phyloP scores from a whole-genome alignment of 2,329 filamentous ascomycete species.

The Ophiocordyceps unilateralis region DNA sequence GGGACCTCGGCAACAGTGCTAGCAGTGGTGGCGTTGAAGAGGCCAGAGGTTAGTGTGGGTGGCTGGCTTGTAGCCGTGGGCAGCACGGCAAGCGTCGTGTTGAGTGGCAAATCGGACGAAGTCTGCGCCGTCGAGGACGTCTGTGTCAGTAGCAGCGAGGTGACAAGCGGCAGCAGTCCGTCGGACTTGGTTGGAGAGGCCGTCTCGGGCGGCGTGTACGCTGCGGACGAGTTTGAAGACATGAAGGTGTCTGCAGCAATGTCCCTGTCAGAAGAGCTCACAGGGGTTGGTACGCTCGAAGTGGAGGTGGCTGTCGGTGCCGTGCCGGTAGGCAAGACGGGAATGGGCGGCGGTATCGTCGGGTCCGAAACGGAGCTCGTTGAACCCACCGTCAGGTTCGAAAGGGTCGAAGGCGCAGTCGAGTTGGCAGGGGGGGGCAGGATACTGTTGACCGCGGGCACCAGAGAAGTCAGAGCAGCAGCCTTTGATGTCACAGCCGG shows the following conservation, averaged over 20 bases:
- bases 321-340: background rate
- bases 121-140: background rate
- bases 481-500: slow-evolving; percentile 1
- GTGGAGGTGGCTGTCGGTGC: background rate
- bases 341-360: background rate
- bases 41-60: slow-evolving; percentile 1
- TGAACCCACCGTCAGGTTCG: background rate
- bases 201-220: background rate
- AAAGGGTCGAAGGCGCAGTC: background rate
- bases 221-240: background rate
- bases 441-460: slow-evolving; percentile 6
- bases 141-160: background rate
- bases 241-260: background rate
- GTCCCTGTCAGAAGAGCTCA: background rate
- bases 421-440: slow-evolving; percentile 4
- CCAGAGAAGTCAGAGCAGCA: slow-evolving; percentile 9
- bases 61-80: background rate
- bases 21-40: slow-evolving; percentile 2
- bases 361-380: background rate
- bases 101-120: background rate
- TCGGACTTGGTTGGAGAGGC: background rate
- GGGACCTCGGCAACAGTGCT: slow-evolving; percentile 2
- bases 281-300: background rate
- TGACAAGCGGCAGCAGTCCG: background rate
- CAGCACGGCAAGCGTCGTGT: background rate